A percentile compares a stretch with the other conserved stretches of the same genome.
These are phyloP conservation scores for Saccharomyces hybrid DNA, from an alignment of 1,139 yeast genomes.

Conservation along the genomic window DNA sequence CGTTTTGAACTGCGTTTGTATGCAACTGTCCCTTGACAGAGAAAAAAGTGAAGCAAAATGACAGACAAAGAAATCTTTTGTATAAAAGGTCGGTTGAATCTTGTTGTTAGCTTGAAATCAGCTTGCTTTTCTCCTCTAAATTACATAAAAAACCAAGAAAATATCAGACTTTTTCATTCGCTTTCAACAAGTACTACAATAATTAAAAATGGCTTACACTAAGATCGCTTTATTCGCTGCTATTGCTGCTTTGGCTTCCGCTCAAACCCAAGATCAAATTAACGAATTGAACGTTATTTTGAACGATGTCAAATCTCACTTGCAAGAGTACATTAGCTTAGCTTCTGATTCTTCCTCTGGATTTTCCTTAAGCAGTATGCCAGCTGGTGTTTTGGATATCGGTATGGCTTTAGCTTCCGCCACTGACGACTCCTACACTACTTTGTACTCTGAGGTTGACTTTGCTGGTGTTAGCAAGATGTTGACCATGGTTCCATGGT, in stretches of 20 bases:
- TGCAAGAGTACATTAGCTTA: slow-evolving; percentile 9
- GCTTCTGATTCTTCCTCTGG: slow-evolving; percentile 6
- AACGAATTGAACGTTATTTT: slow-evolving; percentile 10
- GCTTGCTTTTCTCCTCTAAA: background rate
- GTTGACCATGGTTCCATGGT: slow-evolving; percentile 40
- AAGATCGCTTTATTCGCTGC: slow-evolving; percentile 7
- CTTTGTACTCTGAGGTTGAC: slow-evolving; percentile 29
- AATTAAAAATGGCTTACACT: slow-evolving; percentile 6
- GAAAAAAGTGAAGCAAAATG: background rate
- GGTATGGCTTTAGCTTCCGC: slow-evolving; percentile 14
- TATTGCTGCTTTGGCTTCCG: slow-evolving; percentile 8
- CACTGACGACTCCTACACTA: slow-evolving; percentile 26
- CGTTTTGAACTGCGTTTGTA: background rate
- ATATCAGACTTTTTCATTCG: slow-evolving; percentile 4
- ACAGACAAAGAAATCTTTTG: background rate
- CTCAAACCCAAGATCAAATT: slow-evolving; percentile 6
- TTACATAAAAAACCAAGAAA: background rate
- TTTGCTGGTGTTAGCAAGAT: slow-evolving; percentile 31
- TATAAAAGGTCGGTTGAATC: background rate
- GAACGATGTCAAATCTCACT: slow-evolving; percentile 8
- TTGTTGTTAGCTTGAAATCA: background rate
- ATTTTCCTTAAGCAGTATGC: slow-evolving; percentile 24
- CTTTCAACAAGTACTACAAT: slow-evolving; percentile 1
- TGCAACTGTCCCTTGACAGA: background rate
- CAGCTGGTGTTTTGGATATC: slow-evolving; percentile 18